Evolutionary conservation across 441 rosid species (phyloP).

Genomic region (Erysimum cheiri): DNA sequence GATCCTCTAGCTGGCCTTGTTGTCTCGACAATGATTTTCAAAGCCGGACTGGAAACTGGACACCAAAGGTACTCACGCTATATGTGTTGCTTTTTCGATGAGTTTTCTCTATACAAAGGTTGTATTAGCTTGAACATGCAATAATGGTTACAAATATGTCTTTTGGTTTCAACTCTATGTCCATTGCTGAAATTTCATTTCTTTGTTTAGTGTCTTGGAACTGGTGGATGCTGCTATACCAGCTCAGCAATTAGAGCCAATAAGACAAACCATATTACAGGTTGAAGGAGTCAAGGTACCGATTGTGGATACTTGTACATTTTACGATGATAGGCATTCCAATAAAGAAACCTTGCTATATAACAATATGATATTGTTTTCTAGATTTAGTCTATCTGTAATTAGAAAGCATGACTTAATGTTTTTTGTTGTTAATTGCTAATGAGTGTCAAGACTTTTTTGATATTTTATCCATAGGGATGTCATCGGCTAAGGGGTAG

Average conservation of each 20-base stretch:
- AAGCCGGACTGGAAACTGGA: slow-evolving; percentile 85
- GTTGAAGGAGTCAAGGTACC: slow-evolving; percentile 87
- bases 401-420: slow-evolving; percentile 23
- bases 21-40: slow-evolving; percentile 88
- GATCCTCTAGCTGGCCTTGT: slow-evolving; percentile 96
- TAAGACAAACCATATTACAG: slow-evolving; percentile 70
- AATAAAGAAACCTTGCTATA: slow-evolving; percentile 11
- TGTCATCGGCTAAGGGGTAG: slow-evolving; percentile 97
- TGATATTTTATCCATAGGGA: slow-evolving; percentile 56
- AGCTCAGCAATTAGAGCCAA: slow-evolving; percentile 68
- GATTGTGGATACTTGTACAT: slow-evolving; percentile 29
- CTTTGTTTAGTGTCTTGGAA: slow-evolving; percentile 73
- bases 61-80: slow-evolving; percentile 70
- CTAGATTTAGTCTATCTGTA: slow-evolving; percentile 15
- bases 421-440: slow-evolving; percentile 13
- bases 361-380: slow-evolving; percentile 11
- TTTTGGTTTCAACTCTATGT: slow-evolving; percentile 28
- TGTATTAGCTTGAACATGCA: slow-evolving; percentile 21
- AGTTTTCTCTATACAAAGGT: slow-evolving; percentile 6
- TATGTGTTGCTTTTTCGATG: slow-evolving; percentile 1
- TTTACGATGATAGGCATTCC: slow-evolving; percentile 18
- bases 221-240: slow-evolving; percentile 98
- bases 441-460: slow-evolving; percentile 19
- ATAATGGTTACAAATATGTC: slow-evolving; percentile 13
- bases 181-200: slow-evolving; percentile 7